Percentiles rank a stretch among this genome's conserved stretches.
Evolutionary conservation across 148 eudicot species (phyloP).

Genomic region (Diospyros lotus): DNA sequence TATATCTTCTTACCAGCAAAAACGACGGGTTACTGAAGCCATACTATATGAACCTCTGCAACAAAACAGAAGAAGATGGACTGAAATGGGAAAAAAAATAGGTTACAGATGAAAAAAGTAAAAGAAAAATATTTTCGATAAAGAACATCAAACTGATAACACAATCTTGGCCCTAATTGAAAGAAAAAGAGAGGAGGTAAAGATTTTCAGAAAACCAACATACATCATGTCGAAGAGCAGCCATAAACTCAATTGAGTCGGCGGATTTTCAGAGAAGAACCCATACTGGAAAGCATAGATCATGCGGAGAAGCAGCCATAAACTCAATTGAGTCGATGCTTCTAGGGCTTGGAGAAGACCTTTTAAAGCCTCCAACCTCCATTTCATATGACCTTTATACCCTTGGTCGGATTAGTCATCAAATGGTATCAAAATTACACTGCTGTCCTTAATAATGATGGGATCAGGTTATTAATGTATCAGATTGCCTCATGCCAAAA

Average conservation of each 20-base stretch:
- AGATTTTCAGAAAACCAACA: neutral
- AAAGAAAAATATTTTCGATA: neutral
- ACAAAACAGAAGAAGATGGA: slow-evolving; percentile 2
- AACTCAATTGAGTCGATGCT: slow-evolving; percentile 8
- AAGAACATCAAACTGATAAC: neutral
- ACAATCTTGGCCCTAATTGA: slow-evolving; percentile 6
- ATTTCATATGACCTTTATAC: slow-evolving; percentile 7
- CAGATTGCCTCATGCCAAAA: neutral
- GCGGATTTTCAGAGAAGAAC: neutral
- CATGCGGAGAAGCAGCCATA: neutral
- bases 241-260: slow-evolving; percentile 2
- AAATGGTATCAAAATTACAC: neutral
- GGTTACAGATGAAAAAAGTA: neutral
- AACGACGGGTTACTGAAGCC: slow-evolving; percentile 7
- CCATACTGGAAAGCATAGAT: neutral
- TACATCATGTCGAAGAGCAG: slow-evolving; percentile 1
- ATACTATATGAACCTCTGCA: slow-evolving; percentile 8
- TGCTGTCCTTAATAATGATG: neutral
- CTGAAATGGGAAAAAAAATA: neutral
- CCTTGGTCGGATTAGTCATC: neutral
- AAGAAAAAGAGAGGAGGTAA: neutral
- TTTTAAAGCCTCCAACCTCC: neutral
- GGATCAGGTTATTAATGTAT: slow-evolving; percentile 7
- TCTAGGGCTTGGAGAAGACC: slow-evolving; percentile 13
- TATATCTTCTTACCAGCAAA: slow-evolving; percentile 10